Conservation (phyloP, 225 moss, liverwort and hornwort species). For the Ulota crispa region DNA sequence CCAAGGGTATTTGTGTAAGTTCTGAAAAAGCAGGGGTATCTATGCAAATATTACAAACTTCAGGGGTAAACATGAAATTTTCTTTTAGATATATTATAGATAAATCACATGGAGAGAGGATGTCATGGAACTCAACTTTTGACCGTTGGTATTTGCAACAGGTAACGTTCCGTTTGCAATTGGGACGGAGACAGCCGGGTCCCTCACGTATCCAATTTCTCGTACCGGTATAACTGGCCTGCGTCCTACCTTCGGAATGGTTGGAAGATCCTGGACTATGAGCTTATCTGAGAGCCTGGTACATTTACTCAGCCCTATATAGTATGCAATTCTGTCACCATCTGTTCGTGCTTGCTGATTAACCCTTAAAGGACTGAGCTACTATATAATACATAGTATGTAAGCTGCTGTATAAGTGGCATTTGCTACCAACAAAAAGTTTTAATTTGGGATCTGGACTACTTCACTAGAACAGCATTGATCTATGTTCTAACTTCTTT, state of each 20-base stretch:
- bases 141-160: slow-evolving; percentile 15
- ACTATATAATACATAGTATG: too few relatives aligned
- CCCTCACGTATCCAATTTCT: slow-evolving; percentile 56
- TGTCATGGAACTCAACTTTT: not conserved
- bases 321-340: not conserved
- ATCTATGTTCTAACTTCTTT: too few relatives aligned
- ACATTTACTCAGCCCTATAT: not conserved
- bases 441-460: too few relatives aligned
- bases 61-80: too few relatives aligned
- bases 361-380: too few relatives aligned
- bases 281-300: slow-evolving; percentile 60
- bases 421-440: too few relatives aligned
- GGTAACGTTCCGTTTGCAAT: slow-evolving; percentile 69
- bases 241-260: slow-evolving; percentile 72
- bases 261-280: slow-evolving; percentile 74
- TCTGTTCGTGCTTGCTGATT: slow-evolving; percentile 11
- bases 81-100: not conserved
- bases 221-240: slow-evolving; percentile 60
- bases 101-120: not conserved
- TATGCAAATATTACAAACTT: too few relatives aligned
- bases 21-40: too few relatives aligned
- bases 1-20: too few relatives aligned
- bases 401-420: too few relatives aligned
- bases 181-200: slow-evolving; percentile 67
- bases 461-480: too few relatives aligned